Base-by-base conservation (phyloP, 805 yeast genomes). In the Candida lessepsii region DNA sequence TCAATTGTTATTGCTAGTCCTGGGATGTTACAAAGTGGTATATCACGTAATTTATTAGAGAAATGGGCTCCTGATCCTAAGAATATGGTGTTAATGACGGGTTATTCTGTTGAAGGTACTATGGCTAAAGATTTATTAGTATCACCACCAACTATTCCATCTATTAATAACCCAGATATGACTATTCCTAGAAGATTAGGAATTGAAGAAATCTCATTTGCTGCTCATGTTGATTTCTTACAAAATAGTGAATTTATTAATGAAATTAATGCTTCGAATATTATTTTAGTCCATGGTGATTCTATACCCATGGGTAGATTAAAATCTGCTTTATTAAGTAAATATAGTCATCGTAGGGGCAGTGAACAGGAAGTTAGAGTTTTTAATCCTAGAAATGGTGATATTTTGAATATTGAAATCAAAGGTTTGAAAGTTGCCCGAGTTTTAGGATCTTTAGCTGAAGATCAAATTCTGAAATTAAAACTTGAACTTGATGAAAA, bases 141-240 rank as follows among this genome's bases (percentile, higher is more conserved):
- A 18, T 97, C 90, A 52, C 99, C 99, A 1, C 78, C 79, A 27
- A 85, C 87, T n/a, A 87, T 93, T 35, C 95, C 93, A 1, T 83
- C 97, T 0, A 67, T 80, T 17, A 67, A 72, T n/a, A 87, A 86
- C 49, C 86, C 95, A 0, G 96, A 89, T 45, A 66, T 81, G 14
- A 76, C 80, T 44, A 83, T 93, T 29, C 97, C 98, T 4, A 79
- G 99, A 55, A 74, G 97, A 48, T 65, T 95, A 41, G 78, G 76
- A 34, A 82, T 93, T 13, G 97, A 91, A 49, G 99, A 93, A 61
- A 83, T 93, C 3, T 90, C 98, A 1, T 93, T 93, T 71, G 98
- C 99, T n/a, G 99, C 99, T 0, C 99, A 93, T 63, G 99, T 93
- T 16, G 99, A 93, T 58, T 93, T 84, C 61, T 88, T 86, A 53